Evolutionary conservation across 169 alveolate genomes (phyloP).

Genomic region (Eimeria mitis): DNA sequence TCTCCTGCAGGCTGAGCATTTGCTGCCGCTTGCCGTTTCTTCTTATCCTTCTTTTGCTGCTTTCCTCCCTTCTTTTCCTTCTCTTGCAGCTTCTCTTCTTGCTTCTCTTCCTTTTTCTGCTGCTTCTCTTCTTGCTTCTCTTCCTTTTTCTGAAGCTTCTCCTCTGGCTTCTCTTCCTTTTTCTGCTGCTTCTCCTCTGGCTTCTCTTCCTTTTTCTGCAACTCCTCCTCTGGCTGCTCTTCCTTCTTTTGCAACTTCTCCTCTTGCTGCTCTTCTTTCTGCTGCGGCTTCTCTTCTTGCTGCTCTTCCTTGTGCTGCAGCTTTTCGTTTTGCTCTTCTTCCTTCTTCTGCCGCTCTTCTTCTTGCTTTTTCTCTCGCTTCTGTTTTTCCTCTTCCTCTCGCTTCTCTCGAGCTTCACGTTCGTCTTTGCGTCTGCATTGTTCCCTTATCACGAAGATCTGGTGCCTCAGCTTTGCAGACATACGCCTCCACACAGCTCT

Average conservation of each 20-base stretch:
- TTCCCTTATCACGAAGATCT: slow-evolving; percentile 9
- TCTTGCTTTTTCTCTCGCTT: background rate
- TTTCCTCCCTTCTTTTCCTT: too few relatives aligned
- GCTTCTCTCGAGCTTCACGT: background rate
- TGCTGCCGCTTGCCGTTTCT: too few relatives aligned
- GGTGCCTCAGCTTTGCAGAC: slow-evolving; percentile 45
- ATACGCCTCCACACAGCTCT: slow-evolving; percentile 32
- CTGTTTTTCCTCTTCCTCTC: background rate
- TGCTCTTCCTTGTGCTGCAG: too few relatives aligned
- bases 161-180: too few relatives aligned
- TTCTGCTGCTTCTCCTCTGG: background rate
- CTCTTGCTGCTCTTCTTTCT: background rate
- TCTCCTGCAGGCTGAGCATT: too few relatives aligned
- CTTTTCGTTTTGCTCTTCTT: background rate
- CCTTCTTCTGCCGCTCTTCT: background rate
- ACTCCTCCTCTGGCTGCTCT: background rate
- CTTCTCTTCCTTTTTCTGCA: background rate
- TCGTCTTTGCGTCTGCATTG: background rate
- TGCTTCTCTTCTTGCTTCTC: background rate
- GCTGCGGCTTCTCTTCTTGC: too few relatives aligned
- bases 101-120: too few relatives aligned
- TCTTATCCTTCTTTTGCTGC: too few relatives aligned
- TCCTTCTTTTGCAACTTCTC: background rate
- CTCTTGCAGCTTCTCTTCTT: too few relatives aligned
- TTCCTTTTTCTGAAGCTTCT: background rate